Conservation (phyloP, 2,329 filamentous ascomycete genomes). For the Penicillium sp. region DNA sequence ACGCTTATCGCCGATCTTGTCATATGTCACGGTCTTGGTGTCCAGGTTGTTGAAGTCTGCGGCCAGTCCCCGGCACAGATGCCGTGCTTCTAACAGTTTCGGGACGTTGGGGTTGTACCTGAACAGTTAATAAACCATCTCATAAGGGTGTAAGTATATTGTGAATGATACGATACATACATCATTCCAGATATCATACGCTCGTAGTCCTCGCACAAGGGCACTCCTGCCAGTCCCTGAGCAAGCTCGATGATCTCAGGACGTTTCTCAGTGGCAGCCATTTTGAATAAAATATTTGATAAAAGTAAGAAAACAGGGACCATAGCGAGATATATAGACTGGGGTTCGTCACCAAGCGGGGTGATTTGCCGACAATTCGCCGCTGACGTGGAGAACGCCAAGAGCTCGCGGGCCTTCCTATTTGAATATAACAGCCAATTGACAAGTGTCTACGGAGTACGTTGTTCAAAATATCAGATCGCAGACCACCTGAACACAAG, state of each 20-base stretch:
- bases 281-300: background rate
- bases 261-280: conserved; percentile 30
- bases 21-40: conserved; percentile 27
- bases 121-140: background rate
- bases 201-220: conserved; percentile 38
- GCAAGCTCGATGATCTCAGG: conserved; percentile 35
- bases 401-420: conserved; percentile 2
- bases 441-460: no score
- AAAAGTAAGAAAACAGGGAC: background rate
- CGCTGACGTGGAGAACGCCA: background rate
- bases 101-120: conserved; percentile 35
- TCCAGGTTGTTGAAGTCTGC: conserved; percentile 34
- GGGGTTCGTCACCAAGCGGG: background rate
- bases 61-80: conserved; percentile 28
- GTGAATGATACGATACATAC: conserved; percentile 20
- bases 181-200: conserved; percentile 40
- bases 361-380: conserved; percentile 2
- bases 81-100: conserved; percentile 29
- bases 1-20: conserved; percentile 28
- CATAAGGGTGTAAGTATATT: background rate
- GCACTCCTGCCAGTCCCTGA: conserved; percentile 25
- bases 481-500: background rate
- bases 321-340: background rate
- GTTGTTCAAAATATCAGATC: background rate
- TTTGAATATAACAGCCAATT: background rate